These are phyloP conservation scores for Exophiala calicioides DNA, from an alignment of 2,329 filamentous ascomycete species.

Conservation along the genomic window DNA sequence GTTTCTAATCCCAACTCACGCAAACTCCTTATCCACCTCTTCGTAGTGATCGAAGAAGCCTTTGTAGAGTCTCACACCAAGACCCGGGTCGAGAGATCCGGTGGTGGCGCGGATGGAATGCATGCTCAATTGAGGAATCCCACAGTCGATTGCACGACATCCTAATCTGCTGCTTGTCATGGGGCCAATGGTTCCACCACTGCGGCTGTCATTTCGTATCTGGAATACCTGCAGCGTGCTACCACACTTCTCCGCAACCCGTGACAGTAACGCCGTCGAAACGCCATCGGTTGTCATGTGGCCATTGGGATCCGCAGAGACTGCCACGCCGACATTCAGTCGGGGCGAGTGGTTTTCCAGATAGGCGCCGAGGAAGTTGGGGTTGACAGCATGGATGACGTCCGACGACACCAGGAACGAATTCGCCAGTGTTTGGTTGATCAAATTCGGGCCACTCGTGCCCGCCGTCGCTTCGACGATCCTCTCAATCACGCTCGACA, in stretches of 20 bases:
- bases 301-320: constrained; percentile 82
- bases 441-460: constrained; percentile 51
- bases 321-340: constrained; percentile 81
- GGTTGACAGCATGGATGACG: constrained; percentile 90
- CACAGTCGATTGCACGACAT: constrained; percentile 80
- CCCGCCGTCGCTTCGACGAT: constrained; percentile 62
- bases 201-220: constrained; percentile 87
- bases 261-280: constrained; percentile 75
- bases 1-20: constrained; percentile 35
- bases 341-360: constrained; percentile 82
- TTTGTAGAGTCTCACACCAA: constrained; percentile 86
- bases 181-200: constrained; percentile 92
- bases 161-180: constrained; percentile 81
- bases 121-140: constrained; percentile 91
- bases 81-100: constrained; percentile 78
- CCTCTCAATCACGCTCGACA: constrained; percentile 77
- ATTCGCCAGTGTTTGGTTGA: constrained; percentile 83
- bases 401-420: constrained; percentile 92
- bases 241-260: constrained; percentile 72
- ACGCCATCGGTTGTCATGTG: constrained; percentile 95
- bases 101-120: constrained; percentile 89
- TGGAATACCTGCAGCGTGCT: constrained; percentile 83
- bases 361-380: constrained; percentile 85
- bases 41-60: constrained; percentile 87
- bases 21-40: constrained; percentile 79